Percentiles rank a stretch among this genome's conserved stretches.
Evolutionary conservation across 2,329 filamentous ascomycete genomes (phyloP).

Genomic region (Metarhizium guizhouense): DNA sequence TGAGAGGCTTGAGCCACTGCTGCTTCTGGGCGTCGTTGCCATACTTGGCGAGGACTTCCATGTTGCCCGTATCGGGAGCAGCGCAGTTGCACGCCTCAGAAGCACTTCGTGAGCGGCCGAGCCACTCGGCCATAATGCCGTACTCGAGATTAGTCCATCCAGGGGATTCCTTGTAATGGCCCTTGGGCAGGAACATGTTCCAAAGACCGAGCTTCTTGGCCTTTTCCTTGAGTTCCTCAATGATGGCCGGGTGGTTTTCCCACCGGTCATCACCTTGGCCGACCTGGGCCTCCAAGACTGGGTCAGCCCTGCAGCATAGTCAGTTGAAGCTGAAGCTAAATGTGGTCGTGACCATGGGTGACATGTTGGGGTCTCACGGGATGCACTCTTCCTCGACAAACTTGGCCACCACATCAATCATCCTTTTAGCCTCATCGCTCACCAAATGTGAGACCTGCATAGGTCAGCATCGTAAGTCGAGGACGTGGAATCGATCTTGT

Average conservation of each 20-base stretch:
- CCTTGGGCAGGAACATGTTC: constrained; percentile 97
- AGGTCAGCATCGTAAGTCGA: not conserved
- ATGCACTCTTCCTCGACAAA: constrained; percentile 97
- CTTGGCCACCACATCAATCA: constrained; percentile 80
- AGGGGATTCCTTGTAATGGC: constrained; percentile 89
- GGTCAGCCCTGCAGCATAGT: constrained; percentile 52
- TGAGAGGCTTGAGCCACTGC: constrained; percentile 70
- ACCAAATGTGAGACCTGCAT: constrained; percentile 48
- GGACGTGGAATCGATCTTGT: not conserved
- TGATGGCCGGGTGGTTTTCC: constrained; percentile 66
- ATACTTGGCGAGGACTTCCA: constrained; percentile 91
- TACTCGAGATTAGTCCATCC: constrained; percentile 96
- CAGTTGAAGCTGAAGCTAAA: not conserved
- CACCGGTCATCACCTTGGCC: constrained; percentile 71
- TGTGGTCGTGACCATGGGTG: not conserved
- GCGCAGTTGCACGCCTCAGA: constrained; percentile 86
- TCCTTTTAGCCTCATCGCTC: constrained; percentile 76
- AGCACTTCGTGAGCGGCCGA: constrained; percentile 77
- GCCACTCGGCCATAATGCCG: constrained; percentile 91
- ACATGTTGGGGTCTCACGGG: constrained; percentile 39
- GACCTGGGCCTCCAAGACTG: constrained; percentile 70
- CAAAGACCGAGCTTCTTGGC: constrained; percentile 79
- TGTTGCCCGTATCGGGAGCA: constrained; percentile 88
- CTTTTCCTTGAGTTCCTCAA: constrained; percentile 84
- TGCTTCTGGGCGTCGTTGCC: constrained; percentile 78